Base-by-base conservation (phyloP, 495 filamentous ascomycete species). In the Tuber microsphaerosporum region DNA sequence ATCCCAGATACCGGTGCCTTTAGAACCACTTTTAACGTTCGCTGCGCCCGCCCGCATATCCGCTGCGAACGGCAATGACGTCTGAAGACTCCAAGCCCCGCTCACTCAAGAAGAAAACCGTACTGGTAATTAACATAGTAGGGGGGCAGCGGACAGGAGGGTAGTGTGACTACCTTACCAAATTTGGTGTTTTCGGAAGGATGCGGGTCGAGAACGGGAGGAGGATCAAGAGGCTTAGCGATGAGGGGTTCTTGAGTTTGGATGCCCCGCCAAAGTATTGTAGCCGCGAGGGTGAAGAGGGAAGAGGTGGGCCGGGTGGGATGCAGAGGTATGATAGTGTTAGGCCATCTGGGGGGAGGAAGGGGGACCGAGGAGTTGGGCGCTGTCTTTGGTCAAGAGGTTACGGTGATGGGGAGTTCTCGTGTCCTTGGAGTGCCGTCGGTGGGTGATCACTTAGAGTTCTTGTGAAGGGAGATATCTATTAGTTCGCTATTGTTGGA, bases 201-300 rank as follows among this genome's bases (percentile, higher is more conserved):
- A 70, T 74, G 75, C 77, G 77, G 7, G 68, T 76, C 22, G 75
- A 48, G 31, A 76, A 76, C 17, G 74, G 74, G 39, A 45, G 71
- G 37, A 71, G 77, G 37, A 51, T 78, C 34, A 71, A 71, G 31
- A 71, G 77, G 19, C 61, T 78, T 56, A 76, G 68, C 44, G 44
- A 74, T 42, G 71, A 76, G 71, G 77, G 45, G 6, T 1, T 48
- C 45, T 48, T 48, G 45, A 48, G 45, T 17, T 48, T 48, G 45
- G 45, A 48, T 22, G 17, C 19, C 19, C 45, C 45, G 17, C 45
- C 45, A 22, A 17, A 20, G 19, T 48, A 48, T 48, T 48, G 45
- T 6, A 48, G 45, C 19, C 19, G 16, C 17, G 45, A 48, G 45
- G 45, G 19, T 48, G 45, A 22, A 20, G 46, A n/a, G 46, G 19